These are phyloP conservation scores for Massarina eburnea DNA, from an alignment of 2,329 filamentous ascomycete genomes.

Conservation along the genomic window DNA sequence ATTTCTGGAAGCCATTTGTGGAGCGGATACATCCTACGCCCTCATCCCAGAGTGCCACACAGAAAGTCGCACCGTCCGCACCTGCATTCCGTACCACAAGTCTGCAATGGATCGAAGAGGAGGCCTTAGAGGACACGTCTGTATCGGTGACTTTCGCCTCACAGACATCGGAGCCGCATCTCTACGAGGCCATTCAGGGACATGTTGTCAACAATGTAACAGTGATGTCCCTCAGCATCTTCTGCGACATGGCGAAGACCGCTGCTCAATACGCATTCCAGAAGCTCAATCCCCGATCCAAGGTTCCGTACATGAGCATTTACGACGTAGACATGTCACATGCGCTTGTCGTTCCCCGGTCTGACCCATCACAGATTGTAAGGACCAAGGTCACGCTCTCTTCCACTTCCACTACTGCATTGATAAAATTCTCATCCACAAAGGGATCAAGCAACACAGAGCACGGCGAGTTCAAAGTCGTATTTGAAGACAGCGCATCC, in stretches of 20 bases:
- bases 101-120: background rate
- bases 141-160: background rate
- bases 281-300: background rate
- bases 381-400: background rate
- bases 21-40: background rate
- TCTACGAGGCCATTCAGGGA: background rate
- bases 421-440: background rate
- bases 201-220: background rate
- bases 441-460: background rate
- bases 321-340: background rate
- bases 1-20: slow-evolving; percentile 27
- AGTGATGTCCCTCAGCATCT: background rate
- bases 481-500: background rate
- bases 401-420: background rate
- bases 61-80: background rate
- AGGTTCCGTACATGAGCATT: background rate
- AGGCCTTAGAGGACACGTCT: background rate
- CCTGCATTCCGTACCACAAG: background rate
- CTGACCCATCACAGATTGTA: background rate
- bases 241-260: background rate
- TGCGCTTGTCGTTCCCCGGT: background rate
- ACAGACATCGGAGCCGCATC: background rate
- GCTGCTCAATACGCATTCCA: background rate
- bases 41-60: background rate
- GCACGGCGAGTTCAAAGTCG: background rate